Evolutionary conservation across 1,139 yeast species (phyloP), one percentile per base, ranked within the genome.

Genomic region (Pichia sp.): DNA sequence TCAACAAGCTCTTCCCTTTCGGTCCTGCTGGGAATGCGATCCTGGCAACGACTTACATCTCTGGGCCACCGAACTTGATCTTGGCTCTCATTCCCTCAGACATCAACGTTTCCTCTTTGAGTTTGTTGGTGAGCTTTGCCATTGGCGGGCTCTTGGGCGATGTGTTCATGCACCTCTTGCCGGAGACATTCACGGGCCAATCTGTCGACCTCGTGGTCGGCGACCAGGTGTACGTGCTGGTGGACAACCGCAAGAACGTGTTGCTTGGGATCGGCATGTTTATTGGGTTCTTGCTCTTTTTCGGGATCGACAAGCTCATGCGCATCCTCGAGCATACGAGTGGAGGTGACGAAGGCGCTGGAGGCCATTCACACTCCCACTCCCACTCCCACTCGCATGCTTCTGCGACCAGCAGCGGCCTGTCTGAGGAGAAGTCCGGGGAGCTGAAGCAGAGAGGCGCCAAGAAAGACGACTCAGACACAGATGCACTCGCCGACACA

Each of bases 71-170:
- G 40, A 81, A 80, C 62, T 61, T 81, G 45, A 67, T 83, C 36
- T 69, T 84, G 30, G 78, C 78, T 0, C 65, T 77, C 57, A 74
- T 82, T 46, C 87, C 87, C 2, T 65, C 75, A 1, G 61, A 71
- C 16, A 78, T 80, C 51, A 72, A 77, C 55, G 77, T 81, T 3
- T 67, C 76, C 3, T 67, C 75, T 45, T 69, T 82, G 42, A 73
- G 80, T 15, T 65, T 78, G 36, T 66, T 84, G 54, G 86, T 84
- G 2, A 74, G 87, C 47, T 84, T 85, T 70, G 90, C 90, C 16
- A 76, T 82, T 47, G 92, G 92, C 46, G 86, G 89, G 2, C 70
- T 85, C 42, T 69, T 85, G 38, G 90, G 90, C 45, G 90, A 84
- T 64, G 81, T 84, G 5, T 82, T 85, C 58, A 64, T 84, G 53